Evolutionary conservation across 768 basidiomycete species (phyloP), one percentile per base, ranked within the genome.

Genomic region (Clavaria fumosa): DNA sequence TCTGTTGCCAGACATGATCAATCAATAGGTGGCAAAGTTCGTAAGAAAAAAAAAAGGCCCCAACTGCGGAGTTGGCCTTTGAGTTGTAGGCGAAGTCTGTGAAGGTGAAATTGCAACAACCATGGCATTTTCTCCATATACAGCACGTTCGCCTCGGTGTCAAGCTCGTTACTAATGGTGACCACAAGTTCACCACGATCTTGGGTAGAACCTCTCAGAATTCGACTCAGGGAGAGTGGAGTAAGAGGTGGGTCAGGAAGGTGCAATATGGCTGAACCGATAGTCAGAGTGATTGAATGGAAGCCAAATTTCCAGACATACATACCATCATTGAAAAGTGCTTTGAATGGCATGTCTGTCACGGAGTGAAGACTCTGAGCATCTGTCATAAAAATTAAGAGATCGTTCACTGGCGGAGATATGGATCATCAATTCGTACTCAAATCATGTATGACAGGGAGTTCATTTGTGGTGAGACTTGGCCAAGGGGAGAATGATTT

Each of bases 111-210:
- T 41, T 86, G 80, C 24, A 96, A 64, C 49, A 89, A 76, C 76
- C 90, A 93, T 3, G 93, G 95, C 69, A 91, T 78, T 1, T 81
- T 82, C 57, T 97, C 95, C 31, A 90, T 68, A 55, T 91, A 95
- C 6, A 78, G 54, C 0, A 78, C 64, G 14, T 61, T 53, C 15
- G 73, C 45, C 1, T 62, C 45, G 4, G 56, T 50, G 14, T 58
- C 44, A 26, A 59, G 60, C 43, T 72, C 64, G 50, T 93, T 95
- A 4, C 51, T 63, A 36, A 96, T 53, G 17, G 66, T 61, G 9
- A 91, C 55, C 31, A 67, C 67, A 14, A 99, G 73, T 11, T 69
- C 64, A 3, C 88, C 90, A 31, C 66, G 69, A 7, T 76, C 78
- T 53, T 91, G 89, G 37, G 71, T 76, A 9, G 73, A 65, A 14